Base-by-base conservation (phyloP, 306 rosid species). In the Purshia tridentata region DNA sequence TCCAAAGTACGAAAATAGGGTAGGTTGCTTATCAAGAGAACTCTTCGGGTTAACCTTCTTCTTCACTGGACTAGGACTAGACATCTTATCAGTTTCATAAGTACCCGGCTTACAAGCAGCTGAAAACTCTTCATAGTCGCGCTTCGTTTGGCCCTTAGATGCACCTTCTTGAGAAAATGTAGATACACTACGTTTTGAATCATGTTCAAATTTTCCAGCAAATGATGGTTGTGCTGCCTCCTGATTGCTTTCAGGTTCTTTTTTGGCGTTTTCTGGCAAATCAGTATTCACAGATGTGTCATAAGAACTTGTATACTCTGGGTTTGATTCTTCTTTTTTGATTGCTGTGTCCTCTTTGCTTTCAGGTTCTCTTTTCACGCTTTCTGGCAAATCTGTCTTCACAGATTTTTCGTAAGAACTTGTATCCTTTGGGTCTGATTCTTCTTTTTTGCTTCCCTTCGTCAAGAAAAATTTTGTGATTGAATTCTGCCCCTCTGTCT, bases 1-100 rank as follows among this genome's bases (percentile, higher is more conserved):
- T n/a, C 91, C 82, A 1, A 87, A 91, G 86, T 64, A 91, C 8
- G 94, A 84, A 78, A 93, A 82, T 49, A 93, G 79, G 19, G 89
- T 82, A 45, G 87, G 83, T 57, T 86, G 97, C 72, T 91, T 89
- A 72, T 88, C 91, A 58, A 62, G 66, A 37, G 82, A 74, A 74
- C 50, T 44, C 76, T 85, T 93, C 46, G 68, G 18, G 61, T 81
- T 89, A 69, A 48, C 82, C 80, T 82, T 91, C 82, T 87, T 93
- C 84, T 72, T 87, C 64, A 55, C 83, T 8, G 90, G 88, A 78
- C 81, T 83, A 19, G 80, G 53, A 62, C 49, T 40, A 19, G 67
- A 73, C 12, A 53, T 65, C 75, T 81, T 69, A 61, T 63, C 82
- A 11, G 63, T 23, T 73, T 76, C 75, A 16, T 70, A 73, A 45